Evolutionary conservation across 495 filamentous ascomycete species (phyloP).

Genomic region (Penicillium pancosmium): DNA sequence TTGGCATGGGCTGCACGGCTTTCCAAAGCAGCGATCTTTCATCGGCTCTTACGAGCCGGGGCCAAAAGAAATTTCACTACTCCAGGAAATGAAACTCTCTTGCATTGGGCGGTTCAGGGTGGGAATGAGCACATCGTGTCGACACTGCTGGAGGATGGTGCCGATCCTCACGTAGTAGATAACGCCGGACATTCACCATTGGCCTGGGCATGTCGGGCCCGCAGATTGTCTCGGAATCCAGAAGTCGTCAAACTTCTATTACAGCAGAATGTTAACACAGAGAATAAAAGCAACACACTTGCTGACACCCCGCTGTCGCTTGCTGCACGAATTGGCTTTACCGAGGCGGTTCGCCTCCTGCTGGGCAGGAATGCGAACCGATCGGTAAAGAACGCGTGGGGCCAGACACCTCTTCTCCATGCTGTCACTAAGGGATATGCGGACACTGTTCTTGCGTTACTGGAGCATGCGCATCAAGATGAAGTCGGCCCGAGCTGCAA

Average conservation of each 20-base stretch:
- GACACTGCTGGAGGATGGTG: constrained; percentile 7
- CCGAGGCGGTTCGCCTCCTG: background rate
- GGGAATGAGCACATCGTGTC: constrained; percentile 2
- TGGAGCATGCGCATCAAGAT: constrained; percentile 8
- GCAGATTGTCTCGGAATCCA: background rate
- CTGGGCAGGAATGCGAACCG: constrained; percentile 9
- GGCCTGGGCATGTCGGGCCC: background rate
- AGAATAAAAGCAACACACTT: background rate
- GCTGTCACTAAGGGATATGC: constrained; percentile 9
- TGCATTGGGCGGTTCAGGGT: constrained; percentile 8
- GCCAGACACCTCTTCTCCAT: constrained; percentile 6
- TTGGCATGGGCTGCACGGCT: constrained; percentile 5
- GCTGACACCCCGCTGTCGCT: constrained; percentile 2
- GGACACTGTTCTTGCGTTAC: constrained; percentile 4
- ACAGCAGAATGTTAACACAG: background rate
- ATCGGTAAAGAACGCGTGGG: background rate
- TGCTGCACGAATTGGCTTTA: constrained; percentile 6
- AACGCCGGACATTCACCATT: background rate
- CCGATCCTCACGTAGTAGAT: constrained; percentile 4
- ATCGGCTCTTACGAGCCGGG: constrained; percentile 6
- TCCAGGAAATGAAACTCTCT: background rate
- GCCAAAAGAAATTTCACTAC: constrained; percentile 4
- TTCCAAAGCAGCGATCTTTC: background rate
- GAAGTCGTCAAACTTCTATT: constrained; percentile 5
- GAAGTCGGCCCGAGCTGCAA: background rate